phyloP scores from a whole-genome alignment of 805 yeast genomes.

The Monosporozyma yasuniensis region DNA sequence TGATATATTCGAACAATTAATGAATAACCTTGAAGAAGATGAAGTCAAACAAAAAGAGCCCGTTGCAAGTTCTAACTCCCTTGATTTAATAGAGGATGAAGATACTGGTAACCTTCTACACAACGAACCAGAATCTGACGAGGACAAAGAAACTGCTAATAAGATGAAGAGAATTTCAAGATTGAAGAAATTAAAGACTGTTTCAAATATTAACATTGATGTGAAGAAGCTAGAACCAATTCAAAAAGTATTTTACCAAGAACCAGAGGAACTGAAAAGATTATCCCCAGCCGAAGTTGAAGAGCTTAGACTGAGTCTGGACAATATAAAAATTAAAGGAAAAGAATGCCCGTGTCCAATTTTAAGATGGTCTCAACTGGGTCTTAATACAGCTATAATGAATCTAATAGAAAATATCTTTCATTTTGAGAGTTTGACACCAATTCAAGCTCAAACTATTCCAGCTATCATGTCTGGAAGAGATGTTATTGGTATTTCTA shows the following conservation, averaged over 20 bases:
- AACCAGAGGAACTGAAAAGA: conserved; percentile 42
- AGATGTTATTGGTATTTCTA: conserved; percentile 89
- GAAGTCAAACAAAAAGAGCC: neutral
- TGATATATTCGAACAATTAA: conserved; percentile 42
- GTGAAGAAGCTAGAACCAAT: conserved; percentile 42
- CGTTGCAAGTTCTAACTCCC: conserved; percentile 12
- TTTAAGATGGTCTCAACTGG: conserved; percentile 70
- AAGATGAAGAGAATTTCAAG: conserved; percentile 31
- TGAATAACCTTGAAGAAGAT: conserved; percentile 21
- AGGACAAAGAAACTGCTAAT: conserved; percentile 29
- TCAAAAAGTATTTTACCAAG: conserved; percentile 52
- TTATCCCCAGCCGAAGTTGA: conserved; percentile 49
- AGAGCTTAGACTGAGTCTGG: conserved; percentile 43
- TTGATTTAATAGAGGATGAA: conserved; percentile 14
- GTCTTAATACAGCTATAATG: conserved; percentile 54
- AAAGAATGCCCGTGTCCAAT: conserved; percentile 53
- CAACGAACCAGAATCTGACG: conserved; percentile 20
- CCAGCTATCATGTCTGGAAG: conserved; percentile 86
- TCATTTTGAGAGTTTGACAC: conserved; percentile 57
- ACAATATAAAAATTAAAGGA: conserved; percentile 63
- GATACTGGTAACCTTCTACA: conserved; percentile 7
- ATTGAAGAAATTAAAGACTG: conserved; percentile 33
- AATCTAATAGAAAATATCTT: conserved; percentile 42
- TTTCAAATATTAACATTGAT: conserved; percentile 21
- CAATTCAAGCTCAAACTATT: conserved; percentile 84